Percentiles rank a stretch among this genome's conserved stretches.
Evolutionary conservation across 164 flowering plant species (phyloP).

Genomic region (Nelumbo lutea): DNA sequence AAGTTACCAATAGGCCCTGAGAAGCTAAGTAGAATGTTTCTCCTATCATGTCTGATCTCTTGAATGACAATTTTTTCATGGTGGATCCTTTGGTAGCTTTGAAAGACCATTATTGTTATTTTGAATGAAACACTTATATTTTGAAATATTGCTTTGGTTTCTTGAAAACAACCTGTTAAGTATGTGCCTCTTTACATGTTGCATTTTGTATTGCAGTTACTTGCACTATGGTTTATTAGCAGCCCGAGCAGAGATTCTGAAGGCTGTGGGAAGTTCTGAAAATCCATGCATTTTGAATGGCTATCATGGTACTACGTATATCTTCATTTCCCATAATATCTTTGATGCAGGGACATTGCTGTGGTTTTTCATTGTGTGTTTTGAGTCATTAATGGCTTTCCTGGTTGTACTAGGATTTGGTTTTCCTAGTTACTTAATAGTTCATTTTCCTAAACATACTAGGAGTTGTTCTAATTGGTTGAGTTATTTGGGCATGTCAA

Average conservation of each 20-base stretch:
- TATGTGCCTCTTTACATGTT: neutral
- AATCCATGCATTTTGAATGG: slow-evolving; percentile 85
- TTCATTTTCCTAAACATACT: too few relatives aligned
- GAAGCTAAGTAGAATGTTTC: too few relatives aligned
- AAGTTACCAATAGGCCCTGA: too few relatives aligned
- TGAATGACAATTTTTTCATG: too few relatives aligned
- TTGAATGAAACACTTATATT: neutral
- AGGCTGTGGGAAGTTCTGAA: slow-evolving; percentile 39
- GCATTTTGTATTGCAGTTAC: slow-evolving; percentile 47
- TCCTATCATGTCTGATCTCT: too few relatives aligned
- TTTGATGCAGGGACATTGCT: neutral
- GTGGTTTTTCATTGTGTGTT: too few relatives aligned
- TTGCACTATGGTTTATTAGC: slow-evolving; percentile 90
- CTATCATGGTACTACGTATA: slow-evolving; percentile 50
- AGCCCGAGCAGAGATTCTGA: slow-evolving; percentile 93
- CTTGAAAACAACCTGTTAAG: neutral
- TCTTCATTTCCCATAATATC: neutral
- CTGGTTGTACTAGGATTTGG: too few relatives aligned
- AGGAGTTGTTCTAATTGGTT: too few relatives aligned
- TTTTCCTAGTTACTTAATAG: too few relatives aligned
- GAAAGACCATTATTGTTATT: neutral
- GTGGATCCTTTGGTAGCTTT: too few relatives aligned
- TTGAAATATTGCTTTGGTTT: neutral
- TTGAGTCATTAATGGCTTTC: too few relatives aligned
- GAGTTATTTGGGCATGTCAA: too few relatives aligned